phyloP scores from a whole-genome alignment of 148 eudicot genomes.

The Rhododendron griersonianum region DNA sequence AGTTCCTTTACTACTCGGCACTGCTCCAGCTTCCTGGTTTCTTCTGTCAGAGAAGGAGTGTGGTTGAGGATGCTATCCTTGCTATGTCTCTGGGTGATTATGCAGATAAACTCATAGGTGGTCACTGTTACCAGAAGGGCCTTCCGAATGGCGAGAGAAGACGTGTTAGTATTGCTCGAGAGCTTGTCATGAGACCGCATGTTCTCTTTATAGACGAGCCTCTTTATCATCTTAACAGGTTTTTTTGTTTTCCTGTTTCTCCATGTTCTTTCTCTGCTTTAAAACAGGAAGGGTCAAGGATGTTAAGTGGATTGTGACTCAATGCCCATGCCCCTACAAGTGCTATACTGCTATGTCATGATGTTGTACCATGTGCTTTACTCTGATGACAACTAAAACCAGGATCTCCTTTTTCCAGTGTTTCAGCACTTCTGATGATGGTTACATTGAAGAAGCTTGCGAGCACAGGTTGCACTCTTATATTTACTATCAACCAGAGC shows the following conservation, averaged over 20 bases:
- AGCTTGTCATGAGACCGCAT: conserved; percentile 95
- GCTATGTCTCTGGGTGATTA: conserved; percentile 93
- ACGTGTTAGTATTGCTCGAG: conserved; percentile 92
- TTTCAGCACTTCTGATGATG: conserved; percentile 98
- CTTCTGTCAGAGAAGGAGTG: conserved; percentile 64
- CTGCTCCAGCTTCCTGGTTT: conserved; percentile 96
- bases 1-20: conserved; percentile 93
- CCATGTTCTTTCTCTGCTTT: not conserved
- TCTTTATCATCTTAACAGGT: conserved; percentile 99
- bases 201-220: conserved; percentile 91
- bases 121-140: conserved; percentile 94
- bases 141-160: conserved; percentile 93
- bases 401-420: conserved; percentile 41
- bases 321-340: not conserved
- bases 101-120: conserved; percentile 92
- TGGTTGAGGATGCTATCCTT: conserved; percentile 86
- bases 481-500: conserved; percentile 92
- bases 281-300: not conserved
- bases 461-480: conserved; percentile 88
- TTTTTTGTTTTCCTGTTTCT: not conserved
- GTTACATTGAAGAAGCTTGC: conserved; percentile 96
- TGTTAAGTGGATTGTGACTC: not conserved
- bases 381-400: conserved; percentile 1
- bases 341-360: not conserved
- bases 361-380: not conserved